Base-by-base conservation (phyloP, 441 rosid genomes). In the Gossypium schwendimanii region DNA sequence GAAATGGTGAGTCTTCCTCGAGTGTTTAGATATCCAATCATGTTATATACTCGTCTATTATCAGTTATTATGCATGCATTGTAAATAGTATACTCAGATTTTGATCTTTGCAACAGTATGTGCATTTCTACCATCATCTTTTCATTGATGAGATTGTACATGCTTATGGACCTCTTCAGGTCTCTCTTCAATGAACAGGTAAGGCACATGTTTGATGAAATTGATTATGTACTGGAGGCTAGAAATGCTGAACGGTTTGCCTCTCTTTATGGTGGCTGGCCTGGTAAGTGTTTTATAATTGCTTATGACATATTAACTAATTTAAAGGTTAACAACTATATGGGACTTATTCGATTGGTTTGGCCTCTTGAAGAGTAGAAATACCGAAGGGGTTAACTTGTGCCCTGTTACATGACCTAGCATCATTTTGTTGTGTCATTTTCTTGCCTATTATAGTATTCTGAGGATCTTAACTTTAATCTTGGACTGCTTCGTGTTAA, bases 141-240 rank as follows among this genome's bases (percentile, higher is more conserved):
- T 53, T 78, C 79, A 80, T 75, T 75, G 62, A 69, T 71, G 60
- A 73, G 71, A 49, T 62, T 69, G 50, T 81, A 57, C 78, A 76
- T 81, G 71, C 88, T 85, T 58, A 79, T 78, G 68, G 82, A 79
- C 71, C 24, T 84, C 80, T 78, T 81, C 78, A 81, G 84, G 81
- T 81, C 76, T 83, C 73, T 85, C 84, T 85, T 84, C 71, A 76
- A 80, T 87, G 81, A 79, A 85, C 89, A 96, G 99, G 97, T 96
- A 71, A 88, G 98, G 79, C 98, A 96, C 87, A 93, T 96, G 99
- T 96, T 96, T 81, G 98, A 92, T 58, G 99, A 96, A 84, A 96
- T 91, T 74, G 97, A 96, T 84, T 96, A 96, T 61, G 55, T 96
- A 70, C 83, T 80, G 28, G 97, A 93, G 85, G 99, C 91, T 66